Conservation (phyloP, 2,329 filamentous ascomycete species). For the Aspergillus piperis region DNA sequence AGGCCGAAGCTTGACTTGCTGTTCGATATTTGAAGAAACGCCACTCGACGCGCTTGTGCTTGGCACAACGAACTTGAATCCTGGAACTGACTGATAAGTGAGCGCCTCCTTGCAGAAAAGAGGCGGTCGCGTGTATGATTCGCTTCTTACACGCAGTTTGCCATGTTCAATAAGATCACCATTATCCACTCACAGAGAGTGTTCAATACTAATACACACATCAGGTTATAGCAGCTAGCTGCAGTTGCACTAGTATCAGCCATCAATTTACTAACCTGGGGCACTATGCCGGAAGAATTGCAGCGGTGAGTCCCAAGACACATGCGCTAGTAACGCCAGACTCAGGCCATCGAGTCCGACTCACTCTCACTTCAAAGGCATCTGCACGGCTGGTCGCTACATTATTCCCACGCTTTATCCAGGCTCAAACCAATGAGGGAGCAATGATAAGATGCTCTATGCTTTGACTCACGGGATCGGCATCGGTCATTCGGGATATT, state of each 20-base stretch:
- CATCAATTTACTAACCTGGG: neutral
- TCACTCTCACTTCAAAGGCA: neutral
- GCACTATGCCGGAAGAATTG: neutral
- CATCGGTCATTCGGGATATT: neutral
- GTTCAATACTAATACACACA: neutral
- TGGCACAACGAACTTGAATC: neutral
- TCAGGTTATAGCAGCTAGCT: neutral
- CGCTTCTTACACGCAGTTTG: neutral
- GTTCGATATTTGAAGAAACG: neutral
- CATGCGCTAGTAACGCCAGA: neutral
- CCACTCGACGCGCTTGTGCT: neutral
- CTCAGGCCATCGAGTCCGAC: neutral
- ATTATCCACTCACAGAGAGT: neutral
- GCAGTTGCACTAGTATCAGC: neutral
- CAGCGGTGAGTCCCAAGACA: neutral
- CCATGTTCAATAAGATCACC: neutral
- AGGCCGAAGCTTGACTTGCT: neutral
- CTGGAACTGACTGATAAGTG: neutral
- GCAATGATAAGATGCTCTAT: neutral
- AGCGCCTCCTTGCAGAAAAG: neutral
- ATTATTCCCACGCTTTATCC: neutral
- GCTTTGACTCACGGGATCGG: neutral
- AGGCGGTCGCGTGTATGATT: neutral
- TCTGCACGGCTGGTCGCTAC: neutral
- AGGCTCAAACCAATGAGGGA: neutral